phyloP scores from a whole-genome alignment of 371 early-diverging fungal genomes.

The Globomyces sp. region DNA sequence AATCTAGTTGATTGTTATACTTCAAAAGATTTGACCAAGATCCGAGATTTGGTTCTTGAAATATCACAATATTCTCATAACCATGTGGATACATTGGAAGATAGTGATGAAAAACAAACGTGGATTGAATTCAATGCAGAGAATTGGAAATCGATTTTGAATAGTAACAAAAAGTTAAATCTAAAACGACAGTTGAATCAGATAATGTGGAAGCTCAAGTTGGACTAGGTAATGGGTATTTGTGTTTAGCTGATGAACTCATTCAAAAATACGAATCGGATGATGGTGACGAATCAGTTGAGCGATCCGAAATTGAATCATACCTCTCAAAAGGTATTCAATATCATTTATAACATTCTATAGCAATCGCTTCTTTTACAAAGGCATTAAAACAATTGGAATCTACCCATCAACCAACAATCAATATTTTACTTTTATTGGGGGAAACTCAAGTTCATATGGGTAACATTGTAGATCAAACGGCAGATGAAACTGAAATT shows the following conservation, averaged over 20 bases:
- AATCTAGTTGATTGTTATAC: too few relatives aligned
- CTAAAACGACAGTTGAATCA: background rate
- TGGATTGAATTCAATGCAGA: conserved; percentile 4
- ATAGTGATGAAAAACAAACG: background rate
- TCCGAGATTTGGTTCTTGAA: background rate
- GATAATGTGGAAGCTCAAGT: conserved; percentile 5
- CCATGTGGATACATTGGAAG: background rate
- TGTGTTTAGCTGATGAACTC: conserved; percentile 6
- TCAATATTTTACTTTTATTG: conserved; percentile 19
- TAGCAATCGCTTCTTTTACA: conserved; percentile 11
- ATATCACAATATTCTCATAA: conserved; percentile 6
- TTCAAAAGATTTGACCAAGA: too few relatives aligned
- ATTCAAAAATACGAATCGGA: conserved; percentile 7
- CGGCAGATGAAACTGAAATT: conserved; percentile 21
- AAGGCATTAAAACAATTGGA: conserved; percentile 4
- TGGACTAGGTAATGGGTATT: conserved; percentile 10
- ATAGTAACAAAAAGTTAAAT: background rate
- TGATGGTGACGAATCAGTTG: background rate
- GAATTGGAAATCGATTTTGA: conserved; percentile 6
- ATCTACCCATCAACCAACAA: background rate
- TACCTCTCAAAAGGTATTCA: conserved; percentile 9
- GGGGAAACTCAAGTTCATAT: conserved; percentile 41
- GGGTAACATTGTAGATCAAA: conserved; percentile 36
- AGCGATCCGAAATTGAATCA: background rate
- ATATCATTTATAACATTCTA: background rate